A percentile compares a stretch with the other conserved stretches of the same genome.
These are phyloP conservation scores for Austroboletus novae-zelandiae DNA, from an alignment of 1,284 basidiomycete genomes.

Conservation along the genomic window DNA sequence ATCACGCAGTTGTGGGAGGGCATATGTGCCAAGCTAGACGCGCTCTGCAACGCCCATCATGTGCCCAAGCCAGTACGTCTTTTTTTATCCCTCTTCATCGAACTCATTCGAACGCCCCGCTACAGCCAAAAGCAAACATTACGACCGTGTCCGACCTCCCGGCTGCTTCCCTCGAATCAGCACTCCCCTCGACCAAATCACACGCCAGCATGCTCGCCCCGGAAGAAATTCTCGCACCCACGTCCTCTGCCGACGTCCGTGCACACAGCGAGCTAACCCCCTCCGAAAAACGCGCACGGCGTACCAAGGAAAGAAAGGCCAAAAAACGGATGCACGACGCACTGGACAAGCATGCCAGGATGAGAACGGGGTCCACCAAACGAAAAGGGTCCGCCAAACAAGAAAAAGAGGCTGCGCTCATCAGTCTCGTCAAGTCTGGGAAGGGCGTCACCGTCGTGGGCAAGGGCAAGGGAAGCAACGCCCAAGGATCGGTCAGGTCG, in stretches of 20 bases:
- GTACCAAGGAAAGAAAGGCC: conserved; percentile 72
- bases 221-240: conserved; percentile 82
- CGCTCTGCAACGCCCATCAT: conserved; percentile 61
- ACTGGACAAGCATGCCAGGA: conserved; percentile 59
- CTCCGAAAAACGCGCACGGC: conserved; percentile 73
- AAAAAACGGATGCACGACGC: conserved; percentile 70
- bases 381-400: conserved; percentile 53
- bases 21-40: conserved; percentile 50
- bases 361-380: conserved; percentile 34
- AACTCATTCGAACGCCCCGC: neutral
- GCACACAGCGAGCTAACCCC: conserved; percentile 84
- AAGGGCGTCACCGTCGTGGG: conserved; percentile 88
- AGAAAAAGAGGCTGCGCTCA: conserved; percentile 80
- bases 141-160: conserved; percentile 85
- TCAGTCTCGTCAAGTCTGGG: conserved; percentile 77
- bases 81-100: neutral
- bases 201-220: conserved; percentile 86
- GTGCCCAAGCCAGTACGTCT: conserved; percentile 84
- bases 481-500: conserved; percentile 1
- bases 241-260: conserved; percentile 51
- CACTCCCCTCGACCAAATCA: conserved; percentile 81
- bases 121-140: conserved; percentile 86
- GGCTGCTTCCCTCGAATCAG: conserved; percentile 86
- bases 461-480: conserved; percentile 47
- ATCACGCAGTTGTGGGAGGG: conserved; percentile 83